A percentile compares a stretch with the other conserved stretches of the same genome.
Evolutionary conservation across 2,329 filamentous ascomycete species (phyloP).

Genomic region (Diaporthe vexans): DNA sequence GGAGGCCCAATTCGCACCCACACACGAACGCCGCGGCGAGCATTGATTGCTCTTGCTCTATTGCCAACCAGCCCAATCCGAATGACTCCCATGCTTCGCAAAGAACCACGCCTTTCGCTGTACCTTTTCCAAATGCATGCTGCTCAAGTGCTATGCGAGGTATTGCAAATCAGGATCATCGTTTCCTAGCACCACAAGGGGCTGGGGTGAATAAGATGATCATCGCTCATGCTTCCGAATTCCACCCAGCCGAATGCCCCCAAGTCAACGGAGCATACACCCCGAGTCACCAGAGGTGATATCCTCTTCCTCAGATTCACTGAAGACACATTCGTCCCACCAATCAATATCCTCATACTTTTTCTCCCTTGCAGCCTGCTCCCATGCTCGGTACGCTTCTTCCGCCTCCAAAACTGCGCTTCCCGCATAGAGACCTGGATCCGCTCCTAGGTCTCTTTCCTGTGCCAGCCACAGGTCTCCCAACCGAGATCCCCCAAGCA

Average conservation of each 20-base stretch:
- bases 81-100: conserved; percentile 22
- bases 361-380: conserved; percentile 6
- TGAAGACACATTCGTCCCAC: conserved; percentile 6
- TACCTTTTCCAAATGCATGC: conserved; percentile 16
- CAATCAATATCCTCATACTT: not conserved
- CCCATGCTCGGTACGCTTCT: conserved; percentile 35
- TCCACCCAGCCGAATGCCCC: not conserved
- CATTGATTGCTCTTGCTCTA: conserved; percentile 23
- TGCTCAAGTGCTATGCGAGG: conserved; percentile 37
- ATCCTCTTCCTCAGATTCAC: not conserved
- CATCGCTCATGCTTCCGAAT: not conserved
- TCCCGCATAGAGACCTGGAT: not conserved
- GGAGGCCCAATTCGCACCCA: not conserved
- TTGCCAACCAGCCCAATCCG: not conserved
- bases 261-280: not conserved
- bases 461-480: conserved; percentile 18
- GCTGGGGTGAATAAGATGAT: not conserved
- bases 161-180: conserved; percentile 9
- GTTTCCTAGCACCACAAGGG: not conserved
- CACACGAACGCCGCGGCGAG: conserved; percentile 19
- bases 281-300: not conserved
- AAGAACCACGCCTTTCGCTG: conserved; percentile 25
- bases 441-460: not conserved
- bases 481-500: not conserved
- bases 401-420: conserved; percentile 8